These are phyloP conservation scores for Hypoxylon sp. DNA, from an alignment of 2,329 filamentous ascomycete genomes.

Conservation along the genomic window DNA sequence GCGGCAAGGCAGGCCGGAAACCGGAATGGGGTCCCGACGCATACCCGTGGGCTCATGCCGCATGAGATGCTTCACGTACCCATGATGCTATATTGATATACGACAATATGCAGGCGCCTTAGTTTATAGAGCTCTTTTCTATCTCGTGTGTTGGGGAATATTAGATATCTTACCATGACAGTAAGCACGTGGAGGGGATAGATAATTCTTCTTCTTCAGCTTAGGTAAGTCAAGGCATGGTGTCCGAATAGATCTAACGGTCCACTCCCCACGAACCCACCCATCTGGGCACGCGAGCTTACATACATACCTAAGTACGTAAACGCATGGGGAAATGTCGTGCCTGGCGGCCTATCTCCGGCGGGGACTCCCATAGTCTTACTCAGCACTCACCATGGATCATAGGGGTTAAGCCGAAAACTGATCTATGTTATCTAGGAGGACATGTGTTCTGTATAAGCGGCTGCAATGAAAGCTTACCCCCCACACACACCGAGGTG, in stretches of 20 bases:
- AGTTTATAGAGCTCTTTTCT: neutral
- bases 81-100: neutral
- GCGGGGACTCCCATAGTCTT: constrained; percentile 12
- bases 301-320: constrained; percentile 20
- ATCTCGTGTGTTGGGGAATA: neutral
- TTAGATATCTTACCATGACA: constrained; percentile 1
- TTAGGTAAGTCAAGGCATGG: constrained; percentile 12
- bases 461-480: constrained; percentile 6
- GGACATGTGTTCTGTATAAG: neutral
- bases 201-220: neutral
- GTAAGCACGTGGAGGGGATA: neutral
- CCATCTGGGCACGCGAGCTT: constrained; percentile 11
- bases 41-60: neutral
- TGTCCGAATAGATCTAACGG: neutral
- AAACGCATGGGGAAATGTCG: constrained; percentile 8
- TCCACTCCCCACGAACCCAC: constrained; percentile 22
- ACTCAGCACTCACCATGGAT: constrained; percentile 18
- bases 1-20: neutral
- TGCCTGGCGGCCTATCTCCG: constrained; percentile 11
- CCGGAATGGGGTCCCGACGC: neutral
- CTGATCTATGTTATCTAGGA: constrained; percentile 8
- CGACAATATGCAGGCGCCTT: neutral
- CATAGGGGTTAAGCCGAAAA: neutral
- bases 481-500: constrained; percentile 5
- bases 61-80: neutral